A percentile compares a stretch with the other conserved stretches of the same genome.
These are phyloP conservation scores for Candida loeiensis DNA, from an alignment of 805 yeast genomes.

Conservation along the genomic window DNA sequence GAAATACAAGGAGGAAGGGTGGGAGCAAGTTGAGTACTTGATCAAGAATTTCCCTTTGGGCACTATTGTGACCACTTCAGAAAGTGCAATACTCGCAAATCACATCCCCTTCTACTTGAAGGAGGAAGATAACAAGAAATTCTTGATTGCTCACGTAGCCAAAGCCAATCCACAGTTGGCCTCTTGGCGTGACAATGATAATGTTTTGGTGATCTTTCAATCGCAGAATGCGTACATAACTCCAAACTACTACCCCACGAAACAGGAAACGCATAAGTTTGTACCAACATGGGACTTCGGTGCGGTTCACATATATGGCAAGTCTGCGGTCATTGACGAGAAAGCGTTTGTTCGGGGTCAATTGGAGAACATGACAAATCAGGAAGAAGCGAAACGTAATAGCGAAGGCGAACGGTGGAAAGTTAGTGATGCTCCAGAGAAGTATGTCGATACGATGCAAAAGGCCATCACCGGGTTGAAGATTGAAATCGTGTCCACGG, in stretches of 20 bases:
- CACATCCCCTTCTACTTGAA: constrained; percentile 54
- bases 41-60: constrained; percentile 51
- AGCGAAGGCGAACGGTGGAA: constrained; percentile 43
- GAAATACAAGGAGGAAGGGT: constrained; percentile 26
- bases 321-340: constrained; percentile 43
- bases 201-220: constrained; percentile 51
- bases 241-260: constrained; percentile 58
- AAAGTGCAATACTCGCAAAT: constrained; percentile 46
- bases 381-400: constrained; percentile 41
- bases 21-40: constrained; percentile 38
- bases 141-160: constrained; percentile 54
- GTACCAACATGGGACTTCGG: constrained; percentile 75
- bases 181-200: constrained; percentile 32
- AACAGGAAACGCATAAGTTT: constrained; percentile 52
- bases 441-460: constrained; percentile 35
- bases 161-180: constrained; percentile 49
- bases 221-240: constrained; percentile 50
- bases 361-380: constrained; percentile 42
- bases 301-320: constrained; percentile 54
- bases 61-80: constrained; percentile 43
- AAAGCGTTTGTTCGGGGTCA: constrained; percentile 44
- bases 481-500: constrained; percentile 44
- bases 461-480: constrained; percentile 56
- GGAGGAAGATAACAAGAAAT: constrained; percentile 33
- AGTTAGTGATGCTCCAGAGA: constrained; percentile 54